Base-by-base conservation (phyloP, 768 basidiomycete genomes). In the Boletus fagicola region DNA sequence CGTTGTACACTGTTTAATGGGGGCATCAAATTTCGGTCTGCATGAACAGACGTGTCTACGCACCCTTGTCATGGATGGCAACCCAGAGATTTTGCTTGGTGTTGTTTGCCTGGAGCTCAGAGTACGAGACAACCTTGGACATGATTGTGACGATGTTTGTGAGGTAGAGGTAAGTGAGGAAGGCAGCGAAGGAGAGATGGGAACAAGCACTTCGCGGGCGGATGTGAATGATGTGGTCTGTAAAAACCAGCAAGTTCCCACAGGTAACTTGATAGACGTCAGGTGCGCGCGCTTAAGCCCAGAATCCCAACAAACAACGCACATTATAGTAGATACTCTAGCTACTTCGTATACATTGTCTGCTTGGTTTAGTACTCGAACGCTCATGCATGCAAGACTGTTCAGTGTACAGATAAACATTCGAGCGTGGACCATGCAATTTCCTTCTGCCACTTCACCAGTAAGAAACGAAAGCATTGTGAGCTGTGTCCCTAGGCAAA, bases 31-130 rank as follows among this genome's bases (percentile, higher is more conserved):
- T 40, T 52, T 52, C 46, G 22, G 47, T 24, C 22, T 20, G 46
- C 13, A 45, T 30, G 40, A 36, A 46, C 9, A 31, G 13, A 35
- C 31, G 44, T 20, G 43, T 39, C 15, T 45, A 61, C 71, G 47
- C 20, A 92, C 94, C 92, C 71, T 96, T 95, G 70, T 83, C 85
- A 74, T 90, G 84, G 61, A 98, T 74, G 65, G 95, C 83, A 71
- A 96, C 73, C 75, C 85, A 96, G 65, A 97, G 77, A 62, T 76
- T 84, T 57, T 92, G 85, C 76, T 89, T 90, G 52, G 79, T 78
- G 63, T 75, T 82, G 81, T 96, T 83, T 52, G 79, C 79, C 65
- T 91, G 86, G 71, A 97, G 87, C 72, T 93, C 84, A 42, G 90
- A 87, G 71, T 79, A 74, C 62, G 85, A 83, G 70, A 92, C 66